Percentiles rank a stretch among this genome's conserved stretches.
Evolutionary conservation across 129 eudicot genomes (phyloP).

Genomic region (Mikania micrantha): DNA sequence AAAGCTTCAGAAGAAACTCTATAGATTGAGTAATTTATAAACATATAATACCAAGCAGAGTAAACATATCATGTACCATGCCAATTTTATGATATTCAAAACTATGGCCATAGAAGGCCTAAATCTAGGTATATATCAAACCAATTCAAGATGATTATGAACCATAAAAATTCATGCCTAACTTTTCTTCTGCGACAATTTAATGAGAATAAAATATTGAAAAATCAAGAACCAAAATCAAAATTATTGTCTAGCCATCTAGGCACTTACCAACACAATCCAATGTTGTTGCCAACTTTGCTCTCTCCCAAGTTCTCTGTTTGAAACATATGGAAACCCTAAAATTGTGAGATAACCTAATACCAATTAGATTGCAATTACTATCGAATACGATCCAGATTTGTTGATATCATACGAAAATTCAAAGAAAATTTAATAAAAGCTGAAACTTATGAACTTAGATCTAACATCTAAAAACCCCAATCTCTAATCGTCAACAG

Average conservation of each 20-base stretch:
- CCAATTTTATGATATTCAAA: not conserved
- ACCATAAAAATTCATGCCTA: not conserved
- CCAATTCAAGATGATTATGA: not conserved
- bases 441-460: conserved; percentile 1
- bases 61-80: too few species aligned
- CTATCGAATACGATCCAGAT: not conserved
- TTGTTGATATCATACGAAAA: not conserved
- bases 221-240: not conserved
- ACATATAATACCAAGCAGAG: not conserved
- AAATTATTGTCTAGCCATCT: not conserved
- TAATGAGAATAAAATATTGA: not conserved
- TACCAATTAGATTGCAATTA: conserved; percentile 1
- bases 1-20: not conserved
- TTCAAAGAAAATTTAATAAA: not conserved
- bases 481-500: not conserved
- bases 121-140: not conserved
- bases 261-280: conserved; percentile 80
- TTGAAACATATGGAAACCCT: not conserved
- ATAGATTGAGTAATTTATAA: not conserved
- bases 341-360: not conserved
- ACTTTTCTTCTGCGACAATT: not conserved
- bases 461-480: not conserved
- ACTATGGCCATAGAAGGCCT: not conserved
- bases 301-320: conserved; percentile 99
- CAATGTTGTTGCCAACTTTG: conserved; percentile 72